Evolutionary conservation across 371 early-diverging fungal genomes (phyloP).

Genomic region (Gilbertella persicaria): DNA sequence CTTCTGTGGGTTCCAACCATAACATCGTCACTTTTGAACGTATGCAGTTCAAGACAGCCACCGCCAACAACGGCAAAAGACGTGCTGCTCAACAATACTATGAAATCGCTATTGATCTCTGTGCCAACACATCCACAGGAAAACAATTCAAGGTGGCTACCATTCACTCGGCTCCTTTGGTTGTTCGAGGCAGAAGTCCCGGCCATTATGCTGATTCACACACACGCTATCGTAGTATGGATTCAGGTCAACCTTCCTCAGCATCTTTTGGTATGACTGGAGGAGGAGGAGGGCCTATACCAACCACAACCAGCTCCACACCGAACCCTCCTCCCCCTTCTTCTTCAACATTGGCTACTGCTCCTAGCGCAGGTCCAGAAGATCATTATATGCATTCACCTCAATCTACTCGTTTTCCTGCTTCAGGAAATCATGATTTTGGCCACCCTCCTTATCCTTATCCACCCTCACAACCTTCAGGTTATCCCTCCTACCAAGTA

Average conservation of each 20-base stretch:
- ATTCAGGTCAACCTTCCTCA: slow-evolving; percentile 43
- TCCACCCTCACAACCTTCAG: slow-evolving; percentile 5
- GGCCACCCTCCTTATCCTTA: slow-evolving; percentile 17
- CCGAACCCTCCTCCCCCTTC: slow-evolving; percentile 5
- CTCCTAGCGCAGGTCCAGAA: slow-evolving; percentile 7
- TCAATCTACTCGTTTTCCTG: slow-evolving; percentile 4
- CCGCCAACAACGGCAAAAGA: slow-evolving; percentile 89
- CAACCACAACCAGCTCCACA: slow-evolving; percentile 13
- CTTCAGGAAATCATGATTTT: slow-evolving; percentile 4
- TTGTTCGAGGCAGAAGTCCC: slow-evolving; percentile 90
- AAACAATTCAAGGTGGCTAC: slow-evolving; percentile 60
- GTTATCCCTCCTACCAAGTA: slow-evolving; percentile 16
- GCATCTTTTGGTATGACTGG: background rate
- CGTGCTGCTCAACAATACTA: slow-evolving; percentile 90
- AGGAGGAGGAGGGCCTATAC: slow-evolving; percentile 11
- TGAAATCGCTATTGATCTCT: slow-evolving; percentile 66
- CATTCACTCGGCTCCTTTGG: slow-evolving; percentile 72
- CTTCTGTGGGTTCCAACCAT: slow-evolving; percentile 45
- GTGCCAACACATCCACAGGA: slow-evolving; percentile 57
- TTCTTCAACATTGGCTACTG: background rate
- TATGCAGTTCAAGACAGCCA: slow-evolving; percentile 92
- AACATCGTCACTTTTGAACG: slow-evolving; percentile 81
- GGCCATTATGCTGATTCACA: slow-evolving; percentile 80
- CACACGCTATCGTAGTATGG: slow-evolving; percentile 41
- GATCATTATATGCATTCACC: slow-evolving; percentile 17